Base-by-base conservation (phyloP, 495 filamentous ascomycete genomes). In the Bombardia bombarda region DNA sequence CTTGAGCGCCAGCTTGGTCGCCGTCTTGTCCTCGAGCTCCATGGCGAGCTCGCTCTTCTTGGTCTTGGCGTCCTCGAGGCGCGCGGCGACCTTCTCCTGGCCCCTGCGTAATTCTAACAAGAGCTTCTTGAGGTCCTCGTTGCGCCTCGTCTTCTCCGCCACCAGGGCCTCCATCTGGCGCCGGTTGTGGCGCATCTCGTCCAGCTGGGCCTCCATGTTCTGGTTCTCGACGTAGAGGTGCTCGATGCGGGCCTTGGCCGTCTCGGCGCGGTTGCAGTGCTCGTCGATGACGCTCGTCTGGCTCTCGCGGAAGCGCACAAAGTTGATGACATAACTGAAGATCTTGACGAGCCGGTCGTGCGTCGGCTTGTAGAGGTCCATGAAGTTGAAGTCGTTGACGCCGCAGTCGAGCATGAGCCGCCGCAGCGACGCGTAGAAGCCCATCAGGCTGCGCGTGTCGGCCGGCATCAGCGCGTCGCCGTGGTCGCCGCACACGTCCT, bases 311-410 rank as follows among this genome's bases (percentile, higher is more conserved):
- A 96, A 98, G 37, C 92, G 78, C 38, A 95, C 88, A 64, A 98
- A 98, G 65, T 98, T 98, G 65, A 98, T 97, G 40, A 97, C 72
- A 57, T 95, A 96, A 21, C 84, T 90, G 55, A 97, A 89, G 45
- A 96, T 89, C 63, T 86, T 88, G 46, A 86, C 82, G 4, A 98
- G 75, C 40, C 92, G 82, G 40, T 82, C 82, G 55, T 87, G 84
- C 10, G 87, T 93, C 19, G 92, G 92, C 63, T 83, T 86, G 48
- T 86, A 84, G 5, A 98, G 62, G 56, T 98, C 92, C 22, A 78
- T 77, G 63, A 97, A 95, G 13, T 80, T 88, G 55, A 98, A 96
- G 61, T 98, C 92, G 46, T 79, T 80, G 47, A 98, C 85, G 31
- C 87, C 86, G 58, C 92, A 96, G 69, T 95, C 87, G 25, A 78